phyloP scores from a whole-genome alignment of 2,329 filamentous ascomycete species.

The Sphaerulina musiva region DNA sequence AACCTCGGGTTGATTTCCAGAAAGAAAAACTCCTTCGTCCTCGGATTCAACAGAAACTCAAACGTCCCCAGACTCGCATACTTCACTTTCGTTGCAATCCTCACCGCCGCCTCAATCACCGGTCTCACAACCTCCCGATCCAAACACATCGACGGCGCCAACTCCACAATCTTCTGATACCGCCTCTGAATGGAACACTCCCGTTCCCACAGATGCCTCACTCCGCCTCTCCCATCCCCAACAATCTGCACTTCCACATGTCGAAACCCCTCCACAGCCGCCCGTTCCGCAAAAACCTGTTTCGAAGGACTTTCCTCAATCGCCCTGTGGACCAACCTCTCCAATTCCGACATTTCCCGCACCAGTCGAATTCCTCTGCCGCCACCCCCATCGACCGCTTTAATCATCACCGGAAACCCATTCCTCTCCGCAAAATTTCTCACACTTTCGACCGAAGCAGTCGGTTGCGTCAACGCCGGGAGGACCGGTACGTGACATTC shows the following conservation, averaged over 20 bases:
- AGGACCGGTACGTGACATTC: constrained; percentile 49
- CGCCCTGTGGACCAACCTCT: constrained; percentile 45
- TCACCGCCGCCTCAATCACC: constrained; percentile 50
- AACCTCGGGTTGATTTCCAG: constrained; percentile 56
- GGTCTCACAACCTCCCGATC: constrained; percentile 43
- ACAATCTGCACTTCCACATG: constrained; percentile 58
- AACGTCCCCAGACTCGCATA: constrained; percentile 59
- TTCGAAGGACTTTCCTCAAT: constrained; percentile 54
- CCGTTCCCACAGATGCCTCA: constrained; percentile 53
- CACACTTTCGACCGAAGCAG: constrained; percentile 40
- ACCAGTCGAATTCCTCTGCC: constrained; percentile 56
- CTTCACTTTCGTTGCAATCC: constrained; percentile 46
- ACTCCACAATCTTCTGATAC: constrained; percentile 57
- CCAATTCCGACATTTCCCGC: constrained; percentile 39
- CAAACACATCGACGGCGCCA: constrained; percentile 48
- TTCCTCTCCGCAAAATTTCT: constrained; percentile 52
- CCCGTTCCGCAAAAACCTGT: constrained; percentile 56
- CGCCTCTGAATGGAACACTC: constrained; percentile 56
- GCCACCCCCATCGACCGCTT: constrained; percentile 59
- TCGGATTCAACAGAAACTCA: constrained; percentile 55
- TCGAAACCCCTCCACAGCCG: constrained; percentile 53
- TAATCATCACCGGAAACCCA: constrained; percentile 55
- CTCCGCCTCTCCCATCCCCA: constrained; percentile 49
- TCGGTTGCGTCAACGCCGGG: constrained; percentile 43
- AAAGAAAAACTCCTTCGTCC: constrained; percentile 49